Base-by-base conservation (phyloP, 2,329 filamentous ascomycete genomes). In the Trichoderma asperellum region DNA sequence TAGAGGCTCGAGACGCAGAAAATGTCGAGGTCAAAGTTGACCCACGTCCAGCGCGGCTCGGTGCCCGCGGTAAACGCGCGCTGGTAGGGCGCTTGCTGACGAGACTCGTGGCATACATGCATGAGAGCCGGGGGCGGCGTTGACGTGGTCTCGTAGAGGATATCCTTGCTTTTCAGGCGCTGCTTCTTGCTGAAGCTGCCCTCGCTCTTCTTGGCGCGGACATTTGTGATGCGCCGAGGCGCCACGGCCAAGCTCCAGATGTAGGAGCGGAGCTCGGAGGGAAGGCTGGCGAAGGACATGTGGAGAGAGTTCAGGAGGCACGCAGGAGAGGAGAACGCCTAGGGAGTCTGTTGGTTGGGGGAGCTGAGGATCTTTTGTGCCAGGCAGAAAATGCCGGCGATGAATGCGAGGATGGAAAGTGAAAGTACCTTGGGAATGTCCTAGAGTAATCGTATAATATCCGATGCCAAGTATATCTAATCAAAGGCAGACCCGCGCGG, bases 71-170 rank as follows among this genome's bases (percentile, higher is more conserved):
- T 43, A 8, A 70, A 70, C 32, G 68, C 68, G 40, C 64, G 55
- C 57, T 40, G 57, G 37, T 68, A 70, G 21, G 68, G 68, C 27
- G 64, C 68, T 32, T 68, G 64, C 64, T 53, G 56, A 10, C 64
- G 63, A 40, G 68, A 70, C 64, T 70, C 68, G 47, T 27, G 64
- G 64, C 68, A 70, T 29, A 70, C 68, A 58, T 70, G 63, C 68
- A 70, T 62, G 34, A 70, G 34, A 21, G 64, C 63, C 24, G 63
- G 68, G 6, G 68, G 35, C 55, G 63, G 57, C 29, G 57, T 68
- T 32, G 68, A 55, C 12, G 63, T 55, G 47, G 72, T 72, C 61
- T 70, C 72, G 35, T 72, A 62, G 57, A 60, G 57, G 16, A 59
- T 59, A 11, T 59, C 35, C n/a, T 59, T 40, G 57, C 35, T 34